Evolutionary conservation across 345 rosid species (phyloP), one percentile per base, ranked within the genome.

Genomic region (Aquilaria sinensis): DNA sequence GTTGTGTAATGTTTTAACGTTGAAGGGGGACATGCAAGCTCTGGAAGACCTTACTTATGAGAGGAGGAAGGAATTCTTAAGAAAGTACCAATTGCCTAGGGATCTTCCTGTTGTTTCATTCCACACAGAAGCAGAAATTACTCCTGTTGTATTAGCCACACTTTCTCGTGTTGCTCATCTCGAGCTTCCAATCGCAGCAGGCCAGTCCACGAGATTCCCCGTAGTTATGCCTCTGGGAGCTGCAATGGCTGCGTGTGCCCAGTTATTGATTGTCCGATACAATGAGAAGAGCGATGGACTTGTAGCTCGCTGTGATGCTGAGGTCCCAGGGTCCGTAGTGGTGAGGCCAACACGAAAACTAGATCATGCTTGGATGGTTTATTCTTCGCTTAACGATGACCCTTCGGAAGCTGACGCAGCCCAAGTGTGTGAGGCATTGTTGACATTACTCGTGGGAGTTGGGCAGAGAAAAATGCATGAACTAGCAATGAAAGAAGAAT

Each of bases 311-410:
- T 74, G 96, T 12, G 96, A 94, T 49, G 97, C 99, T 1, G 92
- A 88, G 77, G 97, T 88, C 57, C 99, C 97, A n/a, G 97, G 96
- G 47, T 94, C 99, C 0, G 60, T 86, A 3, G 96, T 85, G n/a
- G 97, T 94, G 59, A 80, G 82, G 45, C 96, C 93, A 0, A 80
- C 77, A 57, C 89, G 93, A 6, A 88, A 86, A 67, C 50, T 90
- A 72, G 97, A 94, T 72, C 97, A 88, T 73, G 96, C 96, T 8
- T 94, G 97, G 99, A 94, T 94, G 97, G 97, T 90, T 51, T 94
- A 94, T 69, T 94, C 96, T 10, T 78, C 97, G 3, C 70, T 90
- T 63, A 94, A 78, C 31, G 92, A 90, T 23, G 81, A 71, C 63
- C 70, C 89, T 46, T 59, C 81, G 0, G 93, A 88, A 67, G 80